A percentile compares a stretch with the other conserved stretches of the same genome.
These are phyloP conservation scores for Herpotrichia juniperi DNA, from an alignment of 2,329 filamentous ascomycete genomes.

Conservation along the genomic window DNA sequence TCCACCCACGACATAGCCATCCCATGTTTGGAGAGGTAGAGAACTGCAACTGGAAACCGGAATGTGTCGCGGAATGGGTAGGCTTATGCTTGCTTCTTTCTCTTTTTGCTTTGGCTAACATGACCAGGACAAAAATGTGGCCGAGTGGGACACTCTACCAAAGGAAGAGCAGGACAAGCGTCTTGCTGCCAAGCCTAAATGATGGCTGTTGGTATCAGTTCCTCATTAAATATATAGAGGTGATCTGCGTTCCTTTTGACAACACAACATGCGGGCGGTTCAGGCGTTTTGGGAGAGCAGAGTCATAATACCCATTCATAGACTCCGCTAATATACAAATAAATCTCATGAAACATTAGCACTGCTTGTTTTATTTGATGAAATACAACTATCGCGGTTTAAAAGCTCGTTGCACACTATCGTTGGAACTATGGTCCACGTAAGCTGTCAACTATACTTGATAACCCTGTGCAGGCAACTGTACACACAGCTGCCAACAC, in stretches of 20 bases:
- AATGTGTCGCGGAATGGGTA: constrained; percentile 68
- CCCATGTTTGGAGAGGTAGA: constrained; percentile 74
- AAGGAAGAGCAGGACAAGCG: constrained; percentile 65
- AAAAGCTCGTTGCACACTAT: too few species aligned
- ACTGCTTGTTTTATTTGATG: too few species aligned
- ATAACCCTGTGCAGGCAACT: too few species aligned
- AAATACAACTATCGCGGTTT: too few species aligned
- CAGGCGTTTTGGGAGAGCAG: not conserved
- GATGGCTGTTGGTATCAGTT: not conserved
- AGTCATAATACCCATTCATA: not conserved
- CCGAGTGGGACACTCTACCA: constrained; percentile 63
- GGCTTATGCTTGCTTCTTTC: constrained; percentile 5
- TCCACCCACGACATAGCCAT: constrained; percentile 70
- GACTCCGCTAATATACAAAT: not conserved
- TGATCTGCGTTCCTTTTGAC: too few species aligned
- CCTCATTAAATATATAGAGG: not conserved
- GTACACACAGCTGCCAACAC: too few species aligned
- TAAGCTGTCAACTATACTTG: too few species aligned
- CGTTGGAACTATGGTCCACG: too few species aligned
- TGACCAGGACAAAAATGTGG: constrained; percentile 62
- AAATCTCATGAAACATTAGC: too few species aligned
- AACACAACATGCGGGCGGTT: not conserved
- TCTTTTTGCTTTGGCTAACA: constrained; percentile 10
- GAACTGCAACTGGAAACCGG: constrained; percentile 70
- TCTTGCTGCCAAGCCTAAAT: constrained; percentile 43